Conservation (phyloP, 2,329 filamentous ascomycete genomes). For the Pseudocercospora pini-densiflorae region DNA sequence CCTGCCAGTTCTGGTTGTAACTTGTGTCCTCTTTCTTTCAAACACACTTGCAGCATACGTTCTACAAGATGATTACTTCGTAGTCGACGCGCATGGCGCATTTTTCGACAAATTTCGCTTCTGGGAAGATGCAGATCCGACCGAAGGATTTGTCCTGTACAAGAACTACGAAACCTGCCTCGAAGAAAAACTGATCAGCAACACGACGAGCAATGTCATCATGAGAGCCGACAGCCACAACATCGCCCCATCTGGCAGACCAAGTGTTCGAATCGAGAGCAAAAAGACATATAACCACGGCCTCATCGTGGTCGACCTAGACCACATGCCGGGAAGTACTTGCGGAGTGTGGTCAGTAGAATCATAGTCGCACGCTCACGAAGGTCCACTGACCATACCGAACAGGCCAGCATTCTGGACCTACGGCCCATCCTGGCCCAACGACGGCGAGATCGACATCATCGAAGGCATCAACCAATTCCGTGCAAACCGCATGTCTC, state of each 20-base stretch:
- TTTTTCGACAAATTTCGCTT: constrained; percentile 60
- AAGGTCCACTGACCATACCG: not conserved
- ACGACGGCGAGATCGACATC: constrained; percentile 44
- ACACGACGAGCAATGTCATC: constrained; percentile 22
- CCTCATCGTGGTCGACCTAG: constrained; percentile 72
- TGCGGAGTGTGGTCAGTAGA: constrained; percentile 67
- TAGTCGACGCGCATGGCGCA: constrained; percentile 36
- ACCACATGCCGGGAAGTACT: constrained; percentile 71
- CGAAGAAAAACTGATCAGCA: constrained; percentile 27
- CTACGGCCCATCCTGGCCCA: constrained; percentile 60
- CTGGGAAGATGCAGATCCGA: constrained; percentile 67
- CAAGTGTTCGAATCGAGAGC: constrained; percentile 72
- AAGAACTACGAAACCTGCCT: constrained; percentile 60
- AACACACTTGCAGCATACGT: constrained; percentile 28
- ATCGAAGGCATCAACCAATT: constrained; percentile 43
- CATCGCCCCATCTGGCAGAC: constrained; percentile 61
- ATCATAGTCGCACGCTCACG: not conserved
- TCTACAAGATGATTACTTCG: constrained; percentile 54
- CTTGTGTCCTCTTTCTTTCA: not conserved
- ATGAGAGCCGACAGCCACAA: constrained; percentile 39
- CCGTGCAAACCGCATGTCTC: constrained; percentile 38
- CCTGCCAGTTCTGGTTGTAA: no score
- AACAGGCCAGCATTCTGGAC: constrained; percentile 63
- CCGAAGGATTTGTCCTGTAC: constrained; percentile 74
- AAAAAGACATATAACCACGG: constrained; percentile 66